phyloP scores from a whole-genome alignment of 108 stramenopile genomes.

The Asterionellopsis glacialis region DNA sequence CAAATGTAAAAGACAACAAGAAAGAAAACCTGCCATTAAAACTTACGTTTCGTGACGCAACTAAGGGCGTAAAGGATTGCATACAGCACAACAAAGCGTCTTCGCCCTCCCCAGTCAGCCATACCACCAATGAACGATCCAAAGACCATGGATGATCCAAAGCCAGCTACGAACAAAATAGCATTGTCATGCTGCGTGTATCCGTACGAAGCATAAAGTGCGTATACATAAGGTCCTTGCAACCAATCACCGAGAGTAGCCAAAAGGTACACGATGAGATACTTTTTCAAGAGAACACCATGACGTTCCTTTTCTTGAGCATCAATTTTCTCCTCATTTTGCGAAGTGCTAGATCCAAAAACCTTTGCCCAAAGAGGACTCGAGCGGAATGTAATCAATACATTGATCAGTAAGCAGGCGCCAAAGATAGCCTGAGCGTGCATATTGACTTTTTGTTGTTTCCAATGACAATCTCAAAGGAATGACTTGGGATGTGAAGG shows the following conservation, averaged over 20 bases:
- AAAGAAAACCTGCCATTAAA: too few species aligned
- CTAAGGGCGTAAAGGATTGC: conserved; percentile 77
- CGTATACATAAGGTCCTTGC: conserved; percentile 98
- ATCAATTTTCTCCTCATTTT: background rate
- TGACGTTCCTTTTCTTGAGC: conserved; percentile 15
- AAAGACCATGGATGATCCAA: conserved; percentile 77
- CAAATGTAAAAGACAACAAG: too few species aligned
- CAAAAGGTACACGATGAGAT: conserved; percentile 88
- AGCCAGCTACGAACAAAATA: conserved; percentile 83
- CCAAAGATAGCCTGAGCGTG: conserved; percentile 42
- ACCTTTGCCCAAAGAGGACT: conserved; percentile 60
- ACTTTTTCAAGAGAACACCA: conserved; percentile 48
- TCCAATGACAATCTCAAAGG: too few species aligned
- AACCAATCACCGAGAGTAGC: conserved; percentile 95
- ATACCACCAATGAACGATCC: conserved; percentile 54
- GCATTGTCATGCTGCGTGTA: conserved; percentile 88
- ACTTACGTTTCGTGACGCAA: conserved; percentile 87
- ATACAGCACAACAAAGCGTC: conserved; percentile 82
- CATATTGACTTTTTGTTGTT: too few species aligned
- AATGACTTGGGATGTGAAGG: too few species aligned
- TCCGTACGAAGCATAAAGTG: conserved; percentile 90
- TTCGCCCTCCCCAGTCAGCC: conserved; percentile 71
- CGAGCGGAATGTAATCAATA: conserved; percentile 63
- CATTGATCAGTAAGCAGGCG: conserved; percentile 50
- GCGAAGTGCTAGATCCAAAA: background rate